A percentile compares a stretch with the other conserved stretches of the same genome.
phyloP scores from a whole-genome alignment of 306 rosid genomes.

The Ammopiptanthus mongolicus region DNA sequence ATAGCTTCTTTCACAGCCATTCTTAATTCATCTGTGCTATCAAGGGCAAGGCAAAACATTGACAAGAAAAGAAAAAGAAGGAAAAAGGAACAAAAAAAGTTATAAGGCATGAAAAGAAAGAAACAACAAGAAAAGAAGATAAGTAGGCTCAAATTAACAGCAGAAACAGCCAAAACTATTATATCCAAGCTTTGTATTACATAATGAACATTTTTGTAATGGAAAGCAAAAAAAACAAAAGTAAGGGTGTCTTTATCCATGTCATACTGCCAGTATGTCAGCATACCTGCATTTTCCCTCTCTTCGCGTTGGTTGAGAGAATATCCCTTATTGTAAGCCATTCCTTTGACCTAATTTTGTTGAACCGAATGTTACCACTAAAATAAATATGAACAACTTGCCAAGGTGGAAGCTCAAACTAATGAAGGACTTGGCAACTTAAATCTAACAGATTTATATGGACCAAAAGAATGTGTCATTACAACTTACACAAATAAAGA shows the following conservation, averaged over 20 bases:
- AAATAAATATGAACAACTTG: conserved; percentile 11
- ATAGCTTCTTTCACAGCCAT: conserved; percentile 86
- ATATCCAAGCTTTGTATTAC: not conserved
- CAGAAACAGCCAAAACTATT: conserved; percentile 7
- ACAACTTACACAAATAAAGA: not conserved
- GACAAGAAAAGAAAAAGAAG: not conserved
- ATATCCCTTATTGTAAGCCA: conserved; percentile 77
- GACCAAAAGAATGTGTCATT: not conserved
- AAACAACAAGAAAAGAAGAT: not conserved
- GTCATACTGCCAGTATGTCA: conserved; percentile 5
- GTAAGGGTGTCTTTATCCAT: not conserved
- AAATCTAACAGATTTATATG: not conserved
- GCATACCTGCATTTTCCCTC: conserved; percentile 80
- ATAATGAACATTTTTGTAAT: conserved; percentile 5
- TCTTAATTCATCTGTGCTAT: conserved; percentile 70
- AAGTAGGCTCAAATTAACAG: not conserved
- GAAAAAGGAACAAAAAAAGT: not conserved
- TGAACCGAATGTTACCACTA: conserved; percentile 9
- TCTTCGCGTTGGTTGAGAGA: conserved; percentile 65
- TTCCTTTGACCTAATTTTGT: conserved; percentile 77
- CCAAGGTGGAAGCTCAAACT: conserved; percentile 6
- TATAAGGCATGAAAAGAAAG: not conserved
- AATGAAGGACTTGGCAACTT: not conserved
- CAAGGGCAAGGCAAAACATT: conserved; percentile 5
- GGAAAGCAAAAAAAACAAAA: conserved; percentile 4